Base-by-base conservation (phyloP, 208 protist genomes). In the Cochliopodium minus region DNA sequence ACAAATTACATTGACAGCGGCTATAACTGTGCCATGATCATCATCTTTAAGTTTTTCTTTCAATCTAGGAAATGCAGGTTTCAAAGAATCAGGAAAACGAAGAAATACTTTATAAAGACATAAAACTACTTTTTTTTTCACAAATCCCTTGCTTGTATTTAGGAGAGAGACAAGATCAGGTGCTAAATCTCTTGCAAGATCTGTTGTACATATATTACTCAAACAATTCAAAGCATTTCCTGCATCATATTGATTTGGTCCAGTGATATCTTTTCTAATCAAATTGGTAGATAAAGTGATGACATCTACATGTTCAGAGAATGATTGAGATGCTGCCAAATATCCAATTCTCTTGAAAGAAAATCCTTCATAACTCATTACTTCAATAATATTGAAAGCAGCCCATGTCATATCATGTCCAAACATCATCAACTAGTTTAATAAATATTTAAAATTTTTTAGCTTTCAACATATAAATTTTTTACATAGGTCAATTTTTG, bases 1-100 rank as follows among this genome's bases (percentile, higher is more conserved):
- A 67, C 91, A 96, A 58, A 98, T 82, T 17, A 97, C 90, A 59
- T 90, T 94, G 28, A 98, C 90, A 13, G 93, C 81, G 15, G 86
- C 85, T 1, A 81, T 82, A 38, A 87, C 71, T 9, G 57, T 68
- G 59, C 79, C 56, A 51, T 82, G 81, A 47, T 85, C 83, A 28
- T 66, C 59, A 67, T 94, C 89, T 20, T 92, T 81, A 7, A 98
- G 72, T 67, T 93, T 94, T 46, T 96, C 90, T 67, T 90, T 92
- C 7, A 98, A 69, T 23, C 77, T 74, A 2, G 85, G 80, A 73
- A 97, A 98, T 17, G 81, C 75, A 13, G 91, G 87, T 13, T 90
- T 75, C 23, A 98, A 83, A 20, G 90, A 77, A 35, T 96, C 87
- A 3, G 93, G 93, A 72, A 87, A 97, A 71, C 87, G 78, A 17